Evolutionary conservation across 176 grass and related monocot genomes (phyloP).

Genomic region (Elaeis guineensis): DNA sequence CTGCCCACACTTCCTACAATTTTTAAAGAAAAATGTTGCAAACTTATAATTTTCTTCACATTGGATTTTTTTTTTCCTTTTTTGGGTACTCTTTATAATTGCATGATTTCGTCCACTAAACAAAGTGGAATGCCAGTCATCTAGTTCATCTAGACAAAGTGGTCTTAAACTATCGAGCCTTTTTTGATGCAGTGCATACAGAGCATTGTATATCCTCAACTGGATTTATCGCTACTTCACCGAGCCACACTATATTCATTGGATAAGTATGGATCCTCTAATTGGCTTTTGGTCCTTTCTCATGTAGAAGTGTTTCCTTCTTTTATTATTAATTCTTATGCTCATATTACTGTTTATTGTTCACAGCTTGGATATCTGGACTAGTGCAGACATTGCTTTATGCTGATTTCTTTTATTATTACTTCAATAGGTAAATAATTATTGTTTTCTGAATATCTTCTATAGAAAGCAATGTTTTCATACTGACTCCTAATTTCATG

Average conservation of each 20-base stretch:
- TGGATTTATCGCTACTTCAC: constrained; percentile 88
- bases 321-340: neutral
- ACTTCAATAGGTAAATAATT: constrained; percentile 67
- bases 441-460: constrained; percentile 1
- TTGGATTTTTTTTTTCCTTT: too few relatives aligned
- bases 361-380: constrained; percentile 77
- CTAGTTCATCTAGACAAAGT: too few relatives aligned
- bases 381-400: constrained; percentile 77
- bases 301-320: neutral
- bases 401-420: constrained; percentile 96
- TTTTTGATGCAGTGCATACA: constrained; percentile 71
- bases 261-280: constrained; percentile 67
- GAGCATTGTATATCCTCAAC: constrained; percentile 81
- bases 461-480: constrained; percentile 6
- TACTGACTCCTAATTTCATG: constrained; percentile 14
- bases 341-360: neutral
- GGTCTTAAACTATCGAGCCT: constrained; percentile 17
- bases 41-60: too few relatives aligned
- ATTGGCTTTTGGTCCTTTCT: neutral
- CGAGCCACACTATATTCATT: constrained; percentile 78
- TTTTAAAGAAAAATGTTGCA: too few relatives aligned
- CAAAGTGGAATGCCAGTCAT: too few relatives aligned
- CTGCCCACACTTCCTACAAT: too few relatives aligned
- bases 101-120: too few relatives aligned
- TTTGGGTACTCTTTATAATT: too few relatives aligned